Evolutionary conservation across 23 red algal genomes (phyloP).

Genomic region (Gracilariopsis chorda): DNA sequence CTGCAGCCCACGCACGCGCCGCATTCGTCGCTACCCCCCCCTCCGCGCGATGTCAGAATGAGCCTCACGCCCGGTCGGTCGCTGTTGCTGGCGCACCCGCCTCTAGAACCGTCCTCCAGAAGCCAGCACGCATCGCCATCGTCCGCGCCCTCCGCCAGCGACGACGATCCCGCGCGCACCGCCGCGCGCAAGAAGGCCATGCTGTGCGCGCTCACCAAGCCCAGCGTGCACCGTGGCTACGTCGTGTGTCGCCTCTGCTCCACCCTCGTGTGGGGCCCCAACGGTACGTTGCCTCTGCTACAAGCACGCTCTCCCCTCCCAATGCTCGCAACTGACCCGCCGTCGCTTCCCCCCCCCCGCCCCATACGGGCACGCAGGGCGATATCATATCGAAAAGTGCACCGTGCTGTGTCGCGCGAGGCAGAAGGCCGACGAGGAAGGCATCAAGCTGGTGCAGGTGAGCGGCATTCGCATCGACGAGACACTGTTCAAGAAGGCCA

Average conservation of each 20-base stretch:
- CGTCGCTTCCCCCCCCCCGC: neutral
- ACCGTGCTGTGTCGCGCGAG: neutral
- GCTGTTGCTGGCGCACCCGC: neutral
- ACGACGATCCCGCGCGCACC: neutral
- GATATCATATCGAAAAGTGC: slow-evolving; percentile 54
- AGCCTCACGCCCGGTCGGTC: neutral
- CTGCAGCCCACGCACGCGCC: too few relatives aligned
- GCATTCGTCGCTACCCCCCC: too few relatives aligned
- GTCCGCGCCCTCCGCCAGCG: neutral
- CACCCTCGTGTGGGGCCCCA: slow-evolving; percentile 24
- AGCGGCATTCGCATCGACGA: slow-evolving; percentile 5
- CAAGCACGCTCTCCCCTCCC: neutral
- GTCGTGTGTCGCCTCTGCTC: slow-evolving; percentile 1
- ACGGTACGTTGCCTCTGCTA: slow-evolving; percentile 22
- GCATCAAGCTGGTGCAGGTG: slow-evolving; percentile 3
- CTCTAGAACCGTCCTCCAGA: neutral
- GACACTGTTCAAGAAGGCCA: slow-evolving; percentile 24
- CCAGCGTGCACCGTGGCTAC: slow-evolving; percentile 4
- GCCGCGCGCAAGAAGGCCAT: neutral
- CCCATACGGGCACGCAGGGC: neutral
- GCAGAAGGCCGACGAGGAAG: slow-evolving; percentile 3
- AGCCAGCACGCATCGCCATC: neutral
- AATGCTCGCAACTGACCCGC: neutral
- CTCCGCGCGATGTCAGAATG: neutral
- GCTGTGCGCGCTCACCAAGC: slow-evolving; percentile 3